Conservation (phyloP, 805 yeast genomes). For the Metschnikowia cerradonensis region DNA sequence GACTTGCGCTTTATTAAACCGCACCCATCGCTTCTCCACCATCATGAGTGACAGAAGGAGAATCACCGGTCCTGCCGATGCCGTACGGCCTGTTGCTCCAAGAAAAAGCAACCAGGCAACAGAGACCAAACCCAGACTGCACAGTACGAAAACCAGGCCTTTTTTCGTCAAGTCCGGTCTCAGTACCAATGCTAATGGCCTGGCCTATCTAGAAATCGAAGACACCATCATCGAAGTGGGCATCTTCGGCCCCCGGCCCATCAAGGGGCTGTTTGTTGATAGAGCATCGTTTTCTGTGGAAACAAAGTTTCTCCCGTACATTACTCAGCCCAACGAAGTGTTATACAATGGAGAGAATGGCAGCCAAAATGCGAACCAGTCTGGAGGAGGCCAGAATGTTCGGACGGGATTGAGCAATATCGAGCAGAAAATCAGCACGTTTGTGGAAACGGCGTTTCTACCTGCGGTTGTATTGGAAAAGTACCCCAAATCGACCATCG, state of each 20-base stretch:
- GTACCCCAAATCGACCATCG: slow-evolving; percentile 90
- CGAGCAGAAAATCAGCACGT: slow-evolving; percentile 50
- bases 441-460: slow-evolving; percentile 47
- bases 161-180: slow-evolving; percentile 62
- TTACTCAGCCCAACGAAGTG: slow-evolving; percentile 36
- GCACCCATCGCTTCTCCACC: neutral
- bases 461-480: slow-evolving; percentile 57
- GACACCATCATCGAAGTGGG: slow-evolving; percentile 61
- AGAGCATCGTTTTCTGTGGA: slow-evolving; percentile 64
- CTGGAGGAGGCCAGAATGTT: slow-evolving; percentile 20
- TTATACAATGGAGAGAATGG: slow-evolving; percentile 19
- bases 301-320: slow-evolving; percentile 49
- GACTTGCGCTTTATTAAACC: neutral
- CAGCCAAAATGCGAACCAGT: slow-evolving; percentile 8
- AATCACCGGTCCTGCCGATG: slow-evolving; percentile 75
- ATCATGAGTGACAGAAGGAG: slow-evolving; percentile 71
- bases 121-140: neutral
- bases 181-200: slow-evolving; percentile 73
- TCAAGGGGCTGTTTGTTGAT: slow-evolving; percentile 65
- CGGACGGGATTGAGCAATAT: slow-evolving; percentile 32
- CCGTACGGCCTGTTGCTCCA: slow-evolving; percentile 33
- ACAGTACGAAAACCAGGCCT: slow-evolving; percentile 12
- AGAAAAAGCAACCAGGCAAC: slow-evolving; percentile 3
- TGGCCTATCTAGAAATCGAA: slow-evolving; percentile 71
- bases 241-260: slow-evolving; percentile 88